Base-by-base conservation (phyloP, 345 rosid genomes). In the Hirschfeldia incana region DNA sequence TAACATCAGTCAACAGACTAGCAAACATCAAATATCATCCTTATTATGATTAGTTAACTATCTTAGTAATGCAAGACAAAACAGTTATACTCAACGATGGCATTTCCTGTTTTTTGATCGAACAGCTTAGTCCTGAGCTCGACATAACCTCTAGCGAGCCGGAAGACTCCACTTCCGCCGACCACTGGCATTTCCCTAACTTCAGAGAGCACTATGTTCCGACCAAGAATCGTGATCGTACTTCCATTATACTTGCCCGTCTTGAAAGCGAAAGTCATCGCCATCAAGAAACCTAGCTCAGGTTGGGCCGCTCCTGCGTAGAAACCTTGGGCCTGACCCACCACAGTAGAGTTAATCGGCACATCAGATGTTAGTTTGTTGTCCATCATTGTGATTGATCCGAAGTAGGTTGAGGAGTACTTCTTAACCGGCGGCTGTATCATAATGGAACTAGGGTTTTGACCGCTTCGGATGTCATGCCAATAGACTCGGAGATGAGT, bases 211-310 rank as follows among this genome's bases (percentile, higher is more conserved):
- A 51, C 57, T 51, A 21, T 51, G 57, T 51, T 51, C 57, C 57
- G 57, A 51, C 57, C 57, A 5, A 51, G 57, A 51, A 51, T 51
- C 57, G 57, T 51, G 57, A 51, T 51, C 57, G 57, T n/a, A 51
- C 57, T 51, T 51, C 57, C 57, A n/a, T 51, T 51, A 5, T n/a
- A 51, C 57, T n/a, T 21, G 21, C 57, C 57, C 8, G 57, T 51
- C 57, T n/a, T 51, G 57, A 51, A 51, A 51, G 57, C 57, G 57
- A 51, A 51, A n/a, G 57, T 51, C 57, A 51, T 51, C 57, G 57
- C 57, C 57, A 51, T 51, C 21, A 51, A 51, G 57, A 51, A 51
- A 51, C 57, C 57, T 51, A 51, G 57, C 57, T 51, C 21, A 51
- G 8, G 17, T 51, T 51, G 57, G 57, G 57, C 57, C 57, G 57